Evolutionary conservation across 202 grass and related monocot species (phyloP).

Genomic region (Setaria viridis): DNA sequence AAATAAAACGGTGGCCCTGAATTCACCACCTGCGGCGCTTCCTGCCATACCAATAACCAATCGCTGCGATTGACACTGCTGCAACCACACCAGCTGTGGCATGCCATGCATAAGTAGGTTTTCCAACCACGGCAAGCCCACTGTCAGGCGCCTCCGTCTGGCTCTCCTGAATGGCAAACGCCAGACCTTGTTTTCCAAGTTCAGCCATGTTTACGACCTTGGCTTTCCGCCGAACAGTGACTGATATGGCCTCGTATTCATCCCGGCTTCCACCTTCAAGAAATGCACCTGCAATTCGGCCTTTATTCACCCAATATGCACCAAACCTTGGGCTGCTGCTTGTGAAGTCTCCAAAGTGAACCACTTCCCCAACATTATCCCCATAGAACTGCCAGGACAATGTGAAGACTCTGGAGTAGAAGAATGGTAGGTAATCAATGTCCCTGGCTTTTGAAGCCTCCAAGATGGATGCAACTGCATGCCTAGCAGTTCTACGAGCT

Average conservation of each 20-base stretch:
- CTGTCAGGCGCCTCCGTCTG: slow-evolving; percentile 54
- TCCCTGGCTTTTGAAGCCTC: slow-evolving; percentile 65
- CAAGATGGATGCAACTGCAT: slow-evolving; percentile 87
- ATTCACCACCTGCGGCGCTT: slow-evolving; percentile 70
- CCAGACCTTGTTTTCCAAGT: slow-evolving; percentile 67
- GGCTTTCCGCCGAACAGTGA: slow-evolving; percentile 52
- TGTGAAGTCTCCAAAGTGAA: slow-evolving; percentile 79
- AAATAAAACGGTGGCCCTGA: not conserved
- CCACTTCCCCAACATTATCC: slow-evolving; percentile 77
- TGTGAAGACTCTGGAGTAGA: slow-evolving; percentile 95
- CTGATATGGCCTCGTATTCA: slow-evolving; percentile 73
- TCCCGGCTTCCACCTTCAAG: slow-evolving; percentile 83
- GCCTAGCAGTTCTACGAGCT: slow-evolving; percentile 85
- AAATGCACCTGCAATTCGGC: slow-evolving; percentile 67
- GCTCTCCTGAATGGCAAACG: slow-evolving; percentile 72
- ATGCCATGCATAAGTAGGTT: slow-evolving; percentile 58
- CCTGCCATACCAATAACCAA: slow-evolving; percentile 86
- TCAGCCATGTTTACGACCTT: slow-evolving; percentile 57
- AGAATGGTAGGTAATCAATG: slow-evolving; percentile 89
- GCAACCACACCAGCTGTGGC: slow-evolving; percentile 70
- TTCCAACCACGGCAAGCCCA: slow-evolving; percentile 49
- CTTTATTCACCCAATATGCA: slow-evolving; percentile 82
- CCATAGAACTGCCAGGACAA: slow-evolving; percentile 98
- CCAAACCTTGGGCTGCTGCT: slow-evolving; percentile 66
- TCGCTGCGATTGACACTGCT: slow-evolving; percentile 61